Evolutionary conservation across 768 basidiomycete genomes (phyloP).

Genomic region (Psilocybe sp.): DNA sequence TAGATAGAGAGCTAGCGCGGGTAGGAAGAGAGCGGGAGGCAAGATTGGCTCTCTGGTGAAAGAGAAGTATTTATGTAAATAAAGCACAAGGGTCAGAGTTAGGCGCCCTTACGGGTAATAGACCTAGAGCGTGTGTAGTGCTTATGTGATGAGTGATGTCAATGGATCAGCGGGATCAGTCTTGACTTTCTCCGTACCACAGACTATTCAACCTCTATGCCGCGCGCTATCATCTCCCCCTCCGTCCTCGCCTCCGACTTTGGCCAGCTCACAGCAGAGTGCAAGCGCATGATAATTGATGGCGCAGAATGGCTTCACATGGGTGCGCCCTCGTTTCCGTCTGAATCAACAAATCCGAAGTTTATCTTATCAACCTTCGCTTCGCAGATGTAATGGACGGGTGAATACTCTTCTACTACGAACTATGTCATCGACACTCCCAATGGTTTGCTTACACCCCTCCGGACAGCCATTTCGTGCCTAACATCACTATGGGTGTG

Average conservation of each 20-base stretch:
- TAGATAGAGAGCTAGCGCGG: too few species aligned
- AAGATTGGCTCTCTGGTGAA: too few species aligned
- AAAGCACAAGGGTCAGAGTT: too few species aligned
- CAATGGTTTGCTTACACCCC: slow-evolving; percentile 8
- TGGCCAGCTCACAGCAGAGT: slow-evolving; percentile 92
- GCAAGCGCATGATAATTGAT: slow-evolving; percentile 91
- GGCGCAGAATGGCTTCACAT: slow-evolving; percentile 99
- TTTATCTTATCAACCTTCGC: slow-evolving; percentile 6
- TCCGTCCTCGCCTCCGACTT: slow-evolving; percentile 98
- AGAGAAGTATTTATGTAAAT: too few species aligned
- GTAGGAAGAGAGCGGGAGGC: too few species aligned
- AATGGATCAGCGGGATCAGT: too few species aligned
- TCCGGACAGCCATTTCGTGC: slow-evolving; percentile 83
- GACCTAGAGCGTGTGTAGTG: too few species aligned
- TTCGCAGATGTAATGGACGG: slow-evolving; percentile 94
- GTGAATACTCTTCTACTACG: slow-evolving; percentile 37
- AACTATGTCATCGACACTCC: slow-evolving; percentile 8
- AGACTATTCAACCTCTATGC: slow-evolving; percentile 46
- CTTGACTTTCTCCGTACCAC: neutral
- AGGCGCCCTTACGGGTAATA: too few species aligned
- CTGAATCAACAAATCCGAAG: neutral
- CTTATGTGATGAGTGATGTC: slow-evolving; percentile 8
- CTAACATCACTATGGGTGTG: slow-evolving; percentile 96
- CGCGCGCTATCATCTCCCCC: slow-evolving; percentile 89
- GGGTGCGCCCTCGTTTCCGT: slow-evolving; percentile 48